These are phyloP conservation scores for Diaporthe citri DNA, from an alignment of 2,329 filamentous ascomycete species.

Conservation along the genomic window DNA sequence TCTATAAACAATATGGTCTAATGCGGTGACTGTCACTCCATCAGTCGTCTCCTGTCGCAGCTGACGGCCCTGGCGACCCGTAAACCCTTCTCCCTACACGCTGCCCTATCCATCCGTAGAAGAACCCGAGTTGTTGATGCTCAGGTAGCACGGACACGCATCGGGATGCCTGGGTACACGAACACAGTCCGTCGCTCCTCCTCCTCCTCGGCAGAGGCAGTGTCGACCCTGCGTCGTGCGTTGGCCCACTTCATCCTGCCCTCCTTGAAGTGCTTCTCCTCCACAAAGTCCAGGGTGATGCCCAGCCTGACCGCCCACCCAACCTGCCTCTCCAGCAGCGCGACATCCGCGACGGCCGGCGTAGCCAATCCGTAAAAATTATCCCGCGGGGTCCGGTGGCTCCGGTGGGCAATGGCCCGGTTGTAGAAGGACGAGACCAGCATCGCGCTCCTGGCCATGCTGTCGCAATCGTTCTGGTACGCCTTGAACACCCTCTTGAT, in stretches of 20 bases:
- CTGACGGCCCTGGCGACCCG: background rate
- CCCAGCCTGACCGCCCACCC: constrained; percentile 7
- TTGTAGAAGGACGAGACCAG: constrained; percentile 16
- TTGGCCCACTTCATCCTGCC: constrained; percentile 7
- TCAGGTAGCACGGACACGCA: background rate
- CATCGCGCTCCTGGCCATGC: constrained; percentile 1
- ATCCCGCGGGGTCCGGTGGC: background rate
- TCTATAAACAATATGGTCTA: background rate
- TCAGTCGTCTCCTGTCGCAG: background rate
- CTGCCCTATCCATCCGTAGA: background rate
- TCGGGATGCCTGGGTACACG: constrained; percentile 3
- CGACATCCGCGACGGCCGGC: background rate
- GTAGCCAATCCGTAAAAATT: constrained; percentile 15
- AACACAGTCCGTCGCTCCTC: background rate
- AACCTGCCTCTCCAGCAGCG: background rate
- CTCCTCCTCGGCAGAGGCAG: background rate
- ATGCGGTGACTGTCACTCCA: background rate
- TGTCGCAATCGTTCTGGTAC: constrained; percentile 34
- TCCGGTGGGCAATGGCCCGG: constrained; percentile 30
- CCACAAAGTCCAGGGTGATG: constrained; percentile 9
- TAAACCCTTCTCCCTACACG: too few relatives aligned
- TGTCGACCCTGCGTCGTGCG: background rate
- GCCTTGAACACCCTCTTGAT: constrained; percentile 33
- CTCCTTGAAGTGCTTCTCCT: constrained; percentile 17
- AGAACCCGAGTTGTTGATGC: background rate